Evolutionary conservation across 495 filamentous ascomycete genomes (phyloP).

Genomic region (Penicillium atrosanguineum): DNA sequence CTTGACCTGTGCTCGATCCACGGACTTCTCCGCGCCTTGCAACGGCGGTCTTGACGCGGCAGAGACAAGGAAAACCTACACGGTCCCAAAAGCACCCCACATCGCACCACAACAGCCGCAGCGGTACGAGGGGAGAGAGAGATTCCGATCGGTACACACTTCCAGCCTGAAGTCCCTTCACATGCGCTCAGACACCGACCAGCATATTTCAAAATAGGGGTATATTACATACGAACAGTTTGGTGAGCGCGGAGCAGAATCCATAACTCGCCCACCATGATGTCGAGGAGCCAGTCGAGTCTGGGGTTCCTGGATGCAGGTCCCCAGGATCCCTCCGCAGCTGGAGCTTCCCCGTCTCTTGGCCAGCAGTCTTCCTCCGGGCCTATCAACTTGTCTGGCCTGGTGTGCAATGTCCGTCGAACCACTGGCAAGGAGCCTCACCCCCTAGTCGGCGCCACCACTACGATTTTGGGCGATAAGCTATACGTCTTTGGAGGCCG

Average conservation of each 20-base stretch:
- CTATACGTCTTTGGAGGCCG: slow-evolving; percentile 95
- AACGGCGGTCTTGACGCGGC: slow-evolving; percentile 7
- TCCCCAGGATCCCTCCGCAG: slow-evolving; percentile 32
- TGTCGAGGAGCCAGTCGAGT: slow-evolving; percentile 49
- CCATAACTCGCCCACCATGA: slow-evolving; percentile 28
- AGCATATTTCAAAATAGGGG: not conserved
- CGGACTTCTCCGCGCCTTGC: not conserved
- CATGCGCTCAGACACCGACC: slow-evolving; percentile 8
- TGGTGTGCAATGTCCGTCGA: slow-evolving; percentile 90
- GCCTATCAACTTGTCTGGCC: slow-evolving; percentile 69
- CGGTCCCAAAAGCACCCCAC: slow-evolving; percentile 10
- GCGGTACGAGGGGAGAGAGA: slow-evolving; percentile 10
- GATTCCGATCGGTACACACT: slow-evolving; percentile 11
- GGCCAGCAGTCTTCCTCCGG: slow-evolving; percentile 41
- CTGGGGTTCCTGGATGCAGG: slow-evolving; percentile 36
- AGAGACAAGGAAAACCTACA: slow-evolving; percentile 13
- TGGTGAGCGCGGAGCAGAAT: slow-evolving; percentile 2
- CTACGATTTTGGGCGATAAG: slow-evolving; percentile 90
- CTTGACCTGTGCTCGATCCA: not conserved
- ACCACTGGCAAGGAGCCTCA: slow-evolving; percentile 91
- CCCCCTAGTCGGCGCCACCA: slow-evolving; percentile 89
- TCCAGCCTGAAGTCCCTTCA: not conserved
- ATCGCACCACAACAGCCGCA: slow-evolving; percentile 11
- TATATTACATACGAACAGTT: not conserved
- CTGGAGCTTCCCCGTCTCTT: slow-evolving; percentile 32